phyloP scores from a whole-genome alignment of 495 filamentous ascomycete species.

The Tuber calosporum region DNA sequence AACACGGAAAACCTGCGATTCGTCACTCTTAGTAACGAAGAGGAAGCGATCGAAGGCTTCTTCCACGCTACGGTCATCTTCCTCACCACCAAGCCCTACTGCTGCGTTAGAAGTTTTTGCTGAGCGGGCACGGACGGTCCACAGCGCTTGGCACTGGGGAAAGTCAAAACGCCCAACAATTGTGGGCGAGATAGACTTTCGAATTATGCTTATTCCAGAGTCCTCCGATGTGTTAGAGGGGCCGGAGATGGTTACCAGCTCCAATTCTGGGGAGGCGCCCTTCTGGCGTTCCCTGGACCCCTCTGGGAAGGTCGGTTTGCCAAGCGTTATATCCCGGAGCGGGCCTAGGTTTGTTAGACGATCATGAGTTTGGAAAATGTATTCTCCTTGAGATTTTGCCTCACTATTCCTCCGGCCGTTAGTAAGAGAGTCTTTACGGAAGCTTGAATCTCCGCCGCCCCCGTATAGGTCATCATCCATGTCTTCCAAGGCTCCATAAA shows the following conservation, averaged over 20 bases:
- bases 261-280: constrained; percentile 53
- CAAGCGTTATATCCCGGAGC: constrained; percentile 62
- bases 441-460: constrained; percentile 63
- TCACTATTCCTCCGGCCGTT: constrained; percentile 16
- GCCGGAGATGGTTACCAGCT: constrained; percentile 66
- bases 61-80: constrained; percentile 40
- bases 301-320: constrained; percentile 47
- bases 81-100: constrained; percentile 27
- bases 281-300: constrained; percentile 47
- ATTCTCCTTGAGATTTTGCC: constrained; percentile 48
- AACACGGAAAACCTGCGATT: constrained; percentile 42
- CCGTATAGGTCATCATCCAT: constrained; percentile 59
- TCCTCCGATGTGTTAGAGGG: constrained; percentile 50
- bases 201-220: constrained; percentile 66
- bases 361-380: constrained; percentile 71
- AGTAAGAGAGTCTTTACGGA: constrained; percentile 40
- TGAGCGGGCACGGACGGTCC: constrained; percentile 45
- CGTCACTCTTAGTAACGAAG: constrained; percentile 57
- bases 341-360: constrained; percentile 67
- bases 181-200: constrained; percentile 62
- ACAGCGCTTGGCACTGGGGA: constrained; percentile 50
- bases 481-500: constrained; percentile 43
- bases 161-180: constrained; percentile 57
- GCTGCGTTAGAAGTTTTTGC: constrained; percentile 22
- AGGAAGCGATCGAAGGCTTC: constrained; percentile 62